These are phyloP conservation scores for Xerocomus spinulosus DNA, from an alignment of 768 basidiomycete species.

Conservation along the genomic window DNA sequence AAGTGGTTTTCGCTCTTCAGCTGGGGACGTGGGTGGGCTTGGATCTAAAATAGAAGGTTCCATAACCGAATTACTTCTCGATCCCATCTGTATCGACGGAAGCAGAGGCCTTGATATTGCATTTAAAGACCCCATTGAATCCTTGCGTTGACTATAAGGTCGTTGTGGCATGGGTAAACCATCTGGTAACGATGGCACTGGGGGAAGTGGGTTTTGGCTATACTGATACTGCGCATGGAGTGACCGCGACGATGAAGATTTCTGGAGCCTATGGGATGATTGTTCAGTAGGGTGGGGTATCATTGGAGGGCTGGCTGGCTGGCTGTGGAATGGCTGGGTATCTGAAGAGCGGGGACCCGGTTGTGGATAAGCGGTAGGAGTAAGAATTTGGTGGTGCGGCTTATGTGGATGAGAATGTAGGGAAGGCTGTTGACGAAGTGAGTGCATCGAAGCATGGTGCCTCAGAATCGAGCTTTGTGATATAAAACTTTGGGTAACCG, in stretches of 20 bases:
- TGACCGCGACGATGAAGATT: slow-evolving; percentile 57
- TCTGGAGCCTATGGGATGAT: slow-evolving; percentile 34
- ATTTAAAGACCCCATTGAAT: slow-evolving; percentile 14
- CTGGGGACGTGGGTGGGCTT: slow-evolving; percentile 83
- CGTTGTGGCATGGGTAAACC: slow-evolving; percentile 30
- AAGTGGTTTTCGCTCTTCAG: slow-evolving; percentile 45
- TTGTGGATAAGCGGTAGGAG: slow-evolving; percentile 17
- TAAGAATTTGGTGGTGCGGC: slow-evolving; percentile 9
- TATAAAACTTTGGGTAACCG: slow-evolving; percentile 3
- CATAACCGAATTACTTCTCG: slow-evolving; percentile 48
- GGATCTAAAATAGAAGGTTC: slow-evolving; percentile 58
- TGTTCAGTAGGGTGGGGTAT: slow-evolving; percentile 45
- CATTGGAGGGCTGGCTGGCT: slow-evolving; percentile 9
- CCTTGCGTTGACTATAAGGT: slow-evolving; percentile 18
- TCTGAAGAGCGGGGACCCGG: slow-evolving; percentile 7
- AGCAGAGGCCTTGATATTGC: slow-evolving; percentile 50
- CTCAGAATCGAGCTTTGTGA: slow-evolving; percentile 11
- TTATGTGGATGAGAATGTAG: slow-evolving; percentile 11
- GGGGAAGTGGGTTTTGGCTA: slow-evolving; percentile 33
- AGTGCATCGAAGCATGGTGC: slow-evolving; percentile 24
- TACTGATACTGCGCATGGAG: slow-evolving; percentile 50
- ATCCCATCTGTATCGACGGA: slow-evolving; percentile 57
- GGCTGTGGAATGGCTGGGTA: slow-evolving; percentile 9
- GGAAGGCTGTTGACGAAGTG: slow-evolving; percentile 26
- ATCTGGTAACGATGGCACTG: slow-evolving; percentile 36